Evolutionary conservation across 768 basidiomycete species (phyloP).

Genomic region (Trametes villosa): DNA sequence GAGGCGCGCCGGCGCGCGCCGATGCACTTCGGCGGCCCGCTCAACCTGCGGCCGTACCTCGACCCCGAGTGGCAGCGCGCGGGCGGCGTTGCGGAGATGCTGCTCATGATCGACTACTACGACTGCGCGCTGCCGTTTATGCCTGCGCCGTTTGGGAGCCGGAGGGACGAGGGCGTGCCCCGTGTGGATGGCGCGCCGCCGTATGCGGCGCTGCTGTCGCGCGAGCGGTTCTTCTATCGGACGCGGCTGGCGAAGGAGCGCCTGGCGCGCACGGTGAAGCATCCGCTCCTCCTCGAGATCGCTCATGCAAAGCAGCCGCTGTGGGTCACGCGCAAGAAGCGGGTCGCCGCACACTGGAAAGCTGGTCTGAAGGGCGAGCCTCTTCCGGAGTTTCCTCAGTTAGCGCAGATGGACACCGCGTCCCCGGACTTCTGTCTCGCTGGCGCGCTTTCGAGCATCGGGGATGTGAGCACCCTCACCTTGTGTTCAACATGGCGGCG

Average conservation of each 20-base stretch:
- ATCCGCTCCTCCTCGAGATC: slow-evolving; percentile 55
- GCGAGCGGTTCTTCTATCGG: slow-evolving; percentile 51
- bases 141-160: slow-evolving; percentile 38
- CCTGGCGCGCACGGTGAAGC: slow-evolving; percentile 37
- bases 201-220: slow-evolving; percentile 47
- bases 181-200: slow-evolving; percentile 46
- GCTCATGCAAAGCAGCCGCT: slow-evolving; percentile 29
- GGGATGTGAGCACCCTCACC: slow-evolving; percentile 23
- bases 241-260: slow-evolving; percentile 44
- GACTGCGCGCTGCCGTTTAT: slow-evolving; percentile 50
- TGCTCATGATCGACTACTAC: slow-evolving; percentile 48
- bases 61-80: slow-evolving; percentile 48
- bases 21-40: slow-evolving; percentile 51
- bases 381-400: not conserved
- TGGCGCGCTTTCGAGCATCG: slow-evolving; percentile 31
- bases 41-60: slow-evolving; percentile 56
- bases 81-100: slow-evolving; percentile 51
- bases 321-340: slow-evolving; percentile 24
- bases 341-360: slow-evolving; percentile 29
- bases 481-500: not conserved
- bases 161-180: slow-evolving; percentile 36
- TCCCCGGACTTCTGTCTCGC: slow-evolving; percentile 25
- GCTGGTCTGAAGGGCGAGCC: slow-evolving; percentile 11
- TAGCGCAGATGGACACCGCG: slow-evolving; percentile 2
- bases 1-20: slow-evolving; percentile 51